Conservation (phyloP, 1,284 basidiomycete species). For the Heterobasidion irregulare region DNA sequence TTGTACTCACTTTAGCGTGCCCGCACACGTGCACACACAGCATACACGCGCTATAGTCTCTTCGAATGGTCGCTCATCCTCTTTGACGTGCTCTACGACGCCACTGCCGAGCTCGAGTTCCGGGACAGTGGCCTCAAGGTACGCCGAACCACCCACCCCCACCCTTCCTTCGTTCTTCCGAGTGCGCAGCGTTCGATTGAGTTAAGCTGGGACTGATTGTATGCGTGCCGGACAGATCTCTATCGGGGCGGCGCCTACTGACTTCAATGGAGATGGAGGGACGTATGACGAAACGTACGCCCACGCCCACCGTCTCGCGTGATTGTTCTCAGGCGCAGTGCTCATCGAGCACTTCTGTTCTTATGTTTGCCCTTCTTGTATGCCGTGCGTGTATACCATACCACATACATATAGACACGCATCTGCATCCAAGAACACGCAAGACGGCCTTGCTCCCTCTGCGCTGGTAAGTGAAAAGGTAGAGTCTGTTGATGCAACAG, state of each 20-base stretch:
- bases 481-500: too few species aligned
- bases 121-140: constrained; percentile 45
- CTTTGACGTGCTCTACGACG: constrained; percentile 75
- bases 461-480: too few species aligned
- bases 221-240: not conserved
- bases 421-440: too few species aligned
- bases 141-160: not conserved
- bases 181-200: too few species aligned
- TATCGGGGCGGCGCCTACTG: not conserved
- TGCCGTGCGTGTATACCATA: too few species aligned
- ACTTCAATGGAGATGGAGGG: not conserved
- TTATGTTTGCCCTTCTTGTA: too few species aligned
- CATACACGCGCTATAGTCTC: constrained; percentile 80
- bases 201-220: too few species aligned
- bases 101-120: constrained; percentile 58
- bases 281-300: constrained; percentile 30
- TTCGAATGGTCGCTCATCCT: constrained; percentile 85
- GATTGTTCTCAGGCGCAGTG: constrained; percentile 5
- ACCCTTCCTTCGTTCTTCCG: too few species aligned
- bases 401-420: too few species aligned
- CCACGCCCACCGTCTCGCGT: constrained; percentile 29
- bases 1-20: not conserved
- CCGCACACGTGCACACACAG: constrained; percentile 25
- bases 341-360: too few species aligned
- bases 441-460: too few species aligned